Evolutionary conservation across 2,329 filamentous ascomycete genomes (phyloP).

Genomic region (Pseudogymnoascus sp.): DNA sequence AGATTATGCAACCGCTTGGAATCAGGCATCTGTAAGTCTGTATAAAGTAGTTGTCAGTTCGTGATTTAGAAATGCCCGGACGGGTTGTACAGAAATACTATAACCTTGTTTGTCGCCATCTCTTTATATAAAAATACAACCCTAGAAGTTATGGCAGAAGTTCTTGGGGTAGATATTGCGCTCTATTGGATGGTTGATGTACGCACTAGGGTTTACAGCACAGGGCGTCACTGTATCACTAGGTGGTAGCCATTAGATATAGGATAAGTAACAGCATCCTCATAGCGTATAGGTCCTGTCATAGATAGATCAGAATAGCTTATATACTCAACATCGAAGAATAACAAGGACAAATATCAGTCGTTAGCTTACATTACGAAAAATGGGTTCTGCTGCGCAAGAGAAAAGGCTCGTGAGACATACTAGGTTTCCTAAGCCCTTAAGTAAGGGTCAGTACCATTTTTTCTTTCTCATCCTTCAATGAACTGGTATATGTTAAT

Average conservation of each 20-base stretch:
- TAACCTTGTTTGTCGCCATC: too few relatives aligned
- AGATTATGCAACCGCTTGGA: neutral
- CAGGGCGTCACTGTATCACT: neutral
- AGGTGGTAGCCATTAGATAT: neutral
- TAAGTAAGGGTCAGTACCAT: neutral
- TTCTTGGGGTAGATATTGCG: too few relatives aligned
- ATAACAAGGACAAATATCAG: neutral
- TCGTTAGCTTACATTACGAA: neutral
- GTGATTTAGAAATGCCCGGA: neutral
- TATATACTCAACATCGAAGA: too few relatives aligned
- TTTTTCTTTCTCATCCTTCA: neutral
- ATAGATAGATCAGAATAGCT: neutral
- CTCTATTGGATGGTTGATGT: too few relatives aligned
- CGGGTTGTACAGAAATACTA: neutral
- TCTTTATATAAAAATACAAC: too few relatives aligned
- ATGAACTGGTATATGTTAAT: too few relatives aligned
- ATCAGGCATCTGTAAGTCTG: too few relatives aligned
- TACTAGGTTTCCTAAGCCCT: neutral
- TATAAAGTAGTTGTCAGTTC: too few relatives aligned
- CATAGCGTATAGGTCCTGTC: neutral
- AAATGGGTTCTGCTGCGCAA: neutral
- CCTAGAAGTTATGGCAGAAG: too few relatives aligned
- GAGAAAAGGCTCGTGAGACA: neutral
- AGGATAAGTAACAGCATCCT: too few relatives aligned
- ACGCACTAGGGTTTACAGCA: neutral